These are phyloP conservation scores for Pinus albicaulis DNA, from an alignment of 75 land plant species.

Conservation along the genomic window DNA sequence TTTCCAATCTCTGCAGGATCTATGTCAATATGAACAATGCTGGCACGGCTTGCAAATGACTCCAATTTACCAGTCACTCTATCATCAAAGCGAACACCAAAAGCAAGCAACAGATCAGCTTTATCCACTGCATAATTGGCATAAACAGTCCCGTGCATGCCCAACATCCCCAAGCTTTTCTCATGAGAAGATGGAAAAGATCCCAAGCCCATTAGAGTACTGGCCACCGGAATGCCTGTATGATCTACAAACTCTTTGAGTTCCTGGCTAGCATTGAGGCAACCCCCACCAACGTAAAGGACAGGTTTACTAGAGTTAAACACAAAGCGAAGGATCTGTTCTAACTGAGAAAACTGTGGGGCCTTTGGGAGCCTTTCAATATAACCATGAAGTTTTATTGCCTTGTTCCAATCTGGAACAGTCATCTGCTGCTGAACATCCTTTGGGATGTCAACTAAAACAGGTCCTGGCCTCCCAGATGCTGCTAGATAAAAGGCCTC, in stretches of 20 bases:
- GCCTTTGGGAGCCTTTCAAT: conserved; percentile 56
- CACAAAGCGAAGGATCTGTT: conserved; percentile 65
- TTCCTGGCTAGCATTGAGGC: conserved; percentile 76
- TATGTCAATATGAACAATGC: conserved; percentile 94
- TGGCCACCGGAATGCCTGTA: conserved; percentile 87
- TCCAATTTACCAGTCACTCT: conserved; percentile 96
- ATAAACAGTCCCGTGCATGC: conserved; percentile 96
- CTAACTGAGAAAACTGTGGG: conserved; percentile 44
- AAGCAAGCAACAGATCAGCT: conserved; percentile 78
- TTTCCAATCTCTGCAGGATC: conserved; percentile 97
- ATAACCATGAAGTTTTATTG: conserved; percentile 62
- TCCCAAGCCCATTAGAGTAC: conserved; percentile 93
- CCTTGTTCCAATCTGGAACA: conserved; percentile 70
- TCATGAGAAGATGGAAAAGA: conserved; percentile 56
- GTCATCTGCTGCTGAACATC: conserved; percentile 88
- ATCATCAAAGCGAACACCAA: conserved; percentile 94
- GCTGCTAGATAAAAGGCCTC: conserved; percentile 85
- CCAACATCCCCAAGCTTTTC: conserved; percentile 76
- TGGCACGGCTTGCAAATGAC: conserved; percentile 87
- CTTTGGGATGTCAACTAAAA: conserved; percentile 89
- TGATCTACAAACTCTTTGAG: conserved; percentile 70
- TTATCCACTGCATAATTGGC: conserved; percentile 90
- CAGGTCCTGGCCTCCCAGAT: conserved; percentile 92
- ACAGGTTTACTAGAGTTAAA: conserved; percentile 72
- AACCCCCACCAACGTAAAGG: conserved; percentile 88